Percentiles rank a stretch among this genome's conserved stretches.
Evolutionary conservation across 192 early-diverging fungal genomes (phyloP).

Genomic region (Coemansia asiatica): DNA sequence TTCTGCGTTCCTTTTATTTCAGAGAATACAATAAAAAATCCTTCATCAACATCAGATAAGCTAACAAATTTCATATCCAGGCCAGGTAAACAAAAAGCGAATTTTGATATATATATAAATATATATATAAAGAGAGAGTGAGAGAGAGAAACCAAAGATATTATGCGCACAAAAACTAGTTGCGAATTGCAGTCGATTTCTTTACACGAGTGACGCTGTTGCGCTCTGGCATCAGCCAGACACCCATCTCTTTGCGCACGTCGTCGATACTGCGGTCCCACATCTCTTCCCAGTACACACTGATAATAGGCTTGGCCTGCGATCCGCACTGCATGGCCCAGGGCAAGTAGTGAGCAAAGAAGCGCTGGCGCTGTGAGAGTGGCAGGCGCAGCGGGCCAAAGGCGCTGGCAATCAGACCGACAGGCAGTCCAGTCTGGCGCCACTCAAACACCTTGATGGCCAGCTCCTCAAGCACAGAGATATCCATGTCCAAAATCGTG

Average conservation of each 20-base stretch:
- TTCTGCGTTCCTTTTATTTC: too few species aligned
- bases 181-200: conserved; percentile 26
- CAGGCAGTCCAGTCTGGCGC: conserved; percentile 87
- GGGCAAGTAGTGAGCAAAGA: conserved; percentile 77
- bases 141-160: too few species aligned
- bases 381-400: conserved; percentile 78
- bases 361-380: conserved; percentile 57
- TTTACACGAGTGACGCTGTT: conserved; percentile 32
- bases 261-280: conserved; percentile 66
- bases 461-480: conserved; percentile 86
- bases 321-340: conserved; percentile 90
- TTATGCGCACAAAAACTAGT: not conserved
- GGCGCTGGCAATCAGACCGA: conserved; percentile 78
- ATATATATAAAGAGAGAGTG: too few species aligned
- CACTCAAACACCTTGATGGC: conserved; percentile 96
- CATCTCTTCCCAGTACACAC: conserved; percentile 87
- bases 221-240: conserved; percentile 56
- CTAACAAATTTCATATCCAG: too few species aligned
- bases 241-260: conserved; percentile 74
- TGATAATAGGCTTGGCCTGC: conserved; percentile 75
- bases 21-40: too few species aligned
- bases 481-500: conserved; percentile 75
- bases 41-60: too few species aligned
- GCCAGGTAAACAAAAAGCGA: too few species aligned
- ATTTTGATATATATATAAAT: too few species aligned